Base-by-base conservation (phyloP, 441 rosid species). In the Populus tomentosa region DNA sequence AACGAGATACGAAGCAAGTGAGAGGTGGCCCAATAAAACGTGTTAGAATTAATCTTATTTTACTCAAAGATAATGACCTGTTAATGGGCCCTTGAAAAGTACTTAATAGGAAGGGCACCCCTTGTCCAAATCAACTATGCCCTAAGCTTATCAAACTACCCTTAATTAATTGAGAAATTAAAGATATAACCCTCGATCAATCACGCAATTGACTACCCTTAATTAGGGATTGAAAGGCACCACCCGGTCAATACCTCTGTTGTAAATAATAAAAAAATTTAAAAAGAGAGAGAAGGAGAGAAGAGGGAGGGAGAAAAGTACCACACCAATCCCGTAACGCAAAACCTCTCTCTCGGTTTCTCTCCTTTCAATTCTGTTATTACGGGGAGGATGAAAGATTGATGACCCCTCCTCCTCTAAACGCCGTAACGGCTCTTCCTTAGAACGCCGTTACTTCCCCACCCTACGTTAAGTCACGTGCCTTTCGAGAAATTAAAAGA, bases 401-500 rank as follows among this genome's bases (percentile, higher is more conserved):
- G 61, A 53, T 53, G 61, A 53, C 61, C 61, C 32, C 61, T 6
- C 7, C 61, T 53, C 61, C 61, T 53, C n/a, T 18, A 53, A 53
- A 53, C 61, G 61, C 61, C 61, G 61, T 53, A 53, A 53, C 61
- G 61, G 2, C 61, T 53, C 61, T 53, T 16, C 61, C 61, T 53
- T 18, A 18, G 73, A 56, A 10, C 13, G 30, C 21, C 7, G 46
- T 92, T 88, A 88, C 73, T 35, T 36, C 77, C n/a, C 53, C 78
- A 67, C n/a, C 24, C 32, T 86, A 82, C 82, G 87, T 86, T 76
- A 32, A 69, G 80, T 75, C 87, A 83, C 84, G 85, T 82, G 85
- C 77, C 72, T 30, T 21, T 67, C 6, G 7, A 20, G 18, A 16
- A 53, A 53, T 5, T 16, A 53, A 0, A 53, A 6, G 61, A 18